Evolutionary conservation across 768 basidiomycete species (phyloP), one percentile per base, ranked within the genome.

Genomic region (Suillus placidus): DNA sequence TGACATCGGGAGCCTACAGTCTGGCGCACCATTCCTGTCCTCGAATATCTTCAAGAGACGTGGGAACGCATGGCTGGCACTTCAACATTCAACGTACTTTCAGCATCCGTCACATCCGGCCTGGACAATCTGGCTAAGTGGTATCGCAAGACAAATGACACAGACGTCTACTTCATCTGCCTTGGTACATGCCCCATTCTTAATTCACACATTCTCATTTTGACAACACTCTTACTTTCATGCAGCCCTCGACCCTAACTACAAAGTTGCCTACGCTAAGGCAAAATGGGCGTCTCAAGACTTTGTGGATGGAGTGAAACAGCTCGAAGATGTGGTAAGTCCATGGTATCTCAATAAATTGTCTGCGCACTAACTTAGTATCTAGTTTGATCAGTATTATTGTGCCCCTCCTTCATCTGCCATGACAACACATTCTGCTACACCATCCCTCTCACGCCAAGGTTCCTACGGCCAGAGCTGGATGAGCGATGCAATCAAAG

Each of bases 41-140:
- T 71, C 65, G 35, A 71, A 64, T 71, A 67, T 51, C 63, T 71
- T 23, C 68, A 65, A 60, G 43, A 71, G 62, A 49, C 43, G 16
- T 71, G 66, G 68, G 66, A 67, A 51, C 64, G 32, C 35, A 71
- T 66, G 70, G 61, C 64, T 43, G 35, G 51, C 37, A 52, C 51
- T 14, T 52, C 60, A 16, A 69, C 60, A 60, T 70, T 69, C 61
- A 10, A 45, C 63, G 55, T 56, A 40, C 34, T 70, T 34, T 35
- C 23, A 42, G 34, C 60, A 38, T 66, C 63, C 4, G 35, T 63
- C 66, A 63, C 54, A 56, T 49, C 63, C n/a, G 61, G 60, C 54
- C 67, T 60, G 23, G 66, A 47, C 54, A 67, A 40, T 49, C 64
- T 71, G 18, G 32, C 3, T 37, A 70, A 70, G 64, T 70, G 52